These are phyloP conservation scores for Rhododendron molle DNA, from an alignment of 148 eudicot genomes.

Conservation along the genomic window DNA sequence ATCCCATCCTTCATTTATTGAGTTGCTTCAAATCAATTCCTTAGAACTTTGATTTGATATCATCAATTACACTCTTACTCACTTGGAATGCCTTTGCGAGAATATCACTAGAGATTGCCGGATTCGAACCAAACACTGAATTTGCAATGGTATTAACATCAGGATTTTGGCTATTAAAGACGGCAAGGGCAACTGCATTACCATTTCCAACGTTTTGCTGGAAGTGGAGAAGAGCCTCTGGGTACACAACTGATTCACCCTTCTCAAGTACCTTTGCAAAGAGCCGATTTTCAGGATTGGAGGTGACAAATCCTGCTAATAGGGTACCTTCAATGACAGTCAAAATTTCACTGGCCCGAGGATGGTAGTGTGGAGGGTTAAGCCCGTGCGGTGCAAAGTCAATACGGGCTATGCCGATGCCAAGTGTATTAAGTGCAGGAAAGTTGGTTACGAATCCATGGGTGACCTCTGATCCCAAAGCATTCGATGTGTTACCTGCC, in stretches of 20 bases:
- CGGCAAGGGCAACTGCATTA: background rate
- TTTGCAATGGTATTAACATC: background rate
- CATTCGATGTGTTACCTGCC: background rate
- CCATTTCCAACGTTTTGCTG: background rate
- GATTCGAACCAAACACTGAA: background rate
- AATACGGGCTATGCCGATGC: background rate
- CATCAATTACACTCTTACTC: background rate
- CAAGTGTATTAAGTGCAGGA: background rate
- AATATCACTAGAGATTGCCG: background rate
- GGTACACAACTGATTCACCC: background rate
- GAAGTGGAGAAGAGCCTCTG: background rate
- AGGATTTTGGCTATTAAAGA: background rate
- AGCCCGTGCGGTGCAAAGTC: background rate
- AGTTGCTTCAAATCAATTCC: background rate
- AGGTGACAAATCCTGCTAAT: background rate
- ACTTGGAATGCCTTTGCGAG: background rate
- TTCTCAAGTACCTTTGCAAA: background rate
- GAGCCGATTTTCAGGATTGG: background rate
- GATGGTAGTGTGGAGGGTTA: background rate
- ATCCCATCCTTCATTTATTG: background rate
- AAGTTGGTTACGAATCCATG: background rate
- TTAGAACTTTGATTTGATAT: background rate
- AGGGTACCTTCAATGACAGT: background rate
- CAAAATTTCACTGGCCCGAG: background rate
- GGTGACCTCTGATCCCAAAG: background rate